phyloP scores from a whole-genome alignment of 768 basidiomycete species.

The Tricholomella constricta region DNA sequence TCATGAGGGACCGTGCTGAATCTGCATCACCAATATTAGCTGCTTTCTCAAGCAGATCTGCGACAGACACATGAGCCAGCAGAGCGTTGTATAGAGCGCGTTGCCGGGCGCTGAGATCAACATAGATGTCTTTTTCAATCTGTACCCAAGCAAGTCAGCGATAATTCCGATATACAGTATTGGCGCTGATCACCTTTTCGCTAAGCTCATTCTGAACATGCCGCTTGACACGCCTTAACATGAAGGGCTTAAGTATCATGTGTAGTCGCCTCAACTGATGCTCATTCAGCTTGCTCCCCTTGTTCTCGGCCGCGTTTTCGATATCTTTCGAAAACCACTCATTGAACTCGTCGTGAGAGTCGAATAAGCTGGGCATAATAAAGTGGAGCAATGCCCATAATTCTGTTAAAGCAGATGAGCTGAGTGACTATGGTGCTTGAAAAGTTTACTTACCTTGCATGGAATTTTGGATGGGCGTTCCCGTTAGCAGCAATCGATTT shows the following conservation, averaged over 20 bases:
- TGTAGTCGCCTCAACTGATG: constrained; percentile 93
- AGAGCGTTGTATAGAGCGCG: constrained; percentile 87
- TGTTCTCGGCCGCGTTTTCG: constrained; percentile 91
- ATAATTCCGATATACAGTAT: neutral
- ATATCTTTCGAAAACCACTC: constrained; percentile 99
- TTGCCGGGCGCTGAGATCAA: constrained; percentile 93
- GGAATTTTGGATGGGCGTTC: constrained; percentile 98
- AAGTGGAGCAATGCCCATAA: constrained; percentile 98
- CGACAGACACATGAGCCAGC: constrained; percentile 90
- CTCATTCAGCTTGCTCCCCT: constrained; percentile 89
- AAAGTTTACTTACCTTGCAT: constrained; percentile 80
- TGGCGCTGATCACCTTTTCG: constrained; percentile 72
- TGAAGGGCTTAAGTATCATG: constrained; percentile 99
- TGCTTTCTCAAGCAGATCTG: constrained; percentile 92
- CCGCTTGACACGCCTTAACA: constrained; percentile 94
- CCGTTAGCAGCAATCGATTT: constrained; percentile 92
- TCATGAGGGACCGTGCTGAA: constrained; percentile 94
- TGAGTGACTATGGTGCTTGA: constrained; percentile 1
- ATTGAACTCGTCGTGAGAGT: constrained; percentile 98
- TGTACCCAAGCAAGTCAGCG: constrained; percentile 29
- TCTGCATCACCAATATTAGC: constrained; percentile 89
- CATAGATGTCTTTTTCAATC: constrained; percentile 96
- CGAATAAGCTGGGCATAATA: constrained; percentile 99
- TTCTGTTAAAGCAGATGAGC: constrained; percentile 49
- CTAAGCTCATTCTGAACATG: constrained; percentile 99